A percentile compares a stretch with the other conserved stretches of the same genome.
Conservation (phyloP, 2,329 filamentous ascomycete genomes). For the Ascochyta koolunga region DNA sequence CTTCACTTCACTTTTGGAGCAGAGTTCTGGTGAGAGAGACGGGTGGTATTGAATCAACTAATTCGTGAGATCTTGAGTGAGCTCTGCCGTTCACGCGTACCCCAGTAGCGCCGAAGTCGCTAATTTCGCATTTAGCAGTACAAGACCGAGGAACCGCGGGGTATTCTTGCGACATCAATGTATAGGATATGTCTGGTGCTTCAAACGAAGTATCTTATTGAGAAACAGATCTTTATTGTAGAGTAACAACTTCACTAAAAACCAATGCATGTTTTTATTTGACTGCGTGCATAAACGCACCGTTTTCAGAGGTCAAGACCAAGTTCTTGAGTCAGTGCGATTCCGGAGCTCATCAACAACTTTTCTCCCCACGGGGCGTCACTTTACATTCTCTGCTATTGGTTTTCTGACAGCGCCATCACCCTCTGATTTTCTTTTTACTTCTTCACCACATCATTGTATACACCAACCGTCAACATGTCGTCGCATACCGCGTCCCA, state of each 20-base stretch:
- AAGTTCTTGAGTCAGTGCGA: slow-evolving; percentile 36
- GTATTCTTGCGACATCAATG: not conserved
- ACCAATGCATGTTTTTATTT: not conserved
- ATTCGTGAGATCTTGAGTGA: too few relatives aligned
- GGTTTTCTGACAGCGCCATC: slow-evolving; percentile 15
- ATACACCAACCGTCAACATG: slow-evolving; percentile 36
- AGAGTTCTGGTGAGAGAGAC: not conserved
- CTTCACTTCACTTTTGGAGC: not conserved
- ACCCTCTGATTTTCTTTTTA: slow-evolving; percentile 6
- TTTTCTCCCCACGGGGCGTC: slow-evolving; percentile 34
- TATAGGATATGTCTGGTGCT: not conserved
- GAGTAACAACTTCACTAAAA: not conserved
- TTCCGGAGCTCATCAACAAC: slow-evolving; percentile 32
- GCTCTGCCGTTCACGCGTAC: not conserved
- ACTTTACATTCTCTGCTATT: slow-evolving; percentile 18
- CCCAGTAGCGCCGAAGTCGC: not conserved
- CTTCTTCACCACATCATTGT: not conserved
- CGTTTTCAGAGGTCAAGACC: slow-evolving; percentile 15
- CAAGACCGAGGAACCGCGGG: not conserved
- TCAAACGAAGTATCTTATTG: not conserved
- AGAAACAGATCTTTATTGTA: not conserved
- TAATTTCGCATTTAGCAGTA: not conserved
- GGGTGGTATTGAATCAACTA: too few relatives aligned
- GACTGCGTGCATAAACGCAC: slow-evolving; percentile 4
- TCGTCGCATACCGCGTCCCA: slow-evolving; percentile 61